Base-by-base conservation (phyloP, 345 rosid genomes). In the Bruguiera sexangula region DNA sequence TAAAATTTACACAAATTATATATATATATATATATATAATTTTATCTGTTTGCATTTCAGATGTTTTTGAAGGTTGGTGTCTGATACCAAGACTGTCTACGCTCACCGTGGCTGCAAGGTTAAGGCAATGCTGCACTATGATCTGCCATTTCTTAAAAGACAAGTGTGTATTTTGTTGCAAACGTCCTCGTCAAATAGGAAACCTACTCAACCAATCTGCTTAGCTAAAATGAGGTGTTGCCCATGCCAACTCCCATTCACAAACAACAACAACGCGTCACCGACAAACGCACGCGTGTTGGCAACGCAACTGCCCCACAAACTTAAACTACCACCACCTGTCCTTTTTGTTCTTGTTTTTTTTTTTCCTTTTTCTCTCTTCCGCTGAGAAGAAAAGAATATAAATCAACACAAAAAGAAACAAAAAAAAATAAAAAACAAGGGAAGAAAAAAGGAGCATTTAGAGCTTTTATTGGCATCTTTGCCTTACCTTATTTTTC, bases 401-500 rank as follows among this genome's bases (percentile, higher is more conserved):
- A 11, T 19, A 0, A 21, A 24, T 22, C 0, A 52, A 5, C 20
- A 26, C 18, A 4, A 18, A 34, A 29, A 27, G 22, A 26, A 60
- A 24, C 24, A 30, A 50, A 39, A 16, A 15, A 2, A 11, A 51
- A 15, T 3, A 24, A 2, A 6, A 34, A 3, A 26, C 3, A 36
- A 24, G 24, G 24, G 24, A 24, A 24, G 24, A 24, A 5, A 3
- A 30, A 1, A 13, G 16, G 56, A 67, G 32, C 2, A 43, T 59
- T 69, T 57, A 60, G 56, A 64, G 22, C 75, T 29, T 13, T 46
- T 60, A 56, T 39, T 24, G 31, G 72, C 80, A 18, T 65, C 52
- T 58, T 52, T 15, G 61, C 3, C 15, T 78, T 74, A 74, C 88
- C 94, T 71, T 74, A 63, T 82, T 81, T 85, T 61, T 76, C 86